A percentile compares a stretch with the other conserved stretches of the same genome.
Evolutionary conservation across 305 asterid genomes (phyloP).

Genomic region (Coffea humblotiana): DNA sequence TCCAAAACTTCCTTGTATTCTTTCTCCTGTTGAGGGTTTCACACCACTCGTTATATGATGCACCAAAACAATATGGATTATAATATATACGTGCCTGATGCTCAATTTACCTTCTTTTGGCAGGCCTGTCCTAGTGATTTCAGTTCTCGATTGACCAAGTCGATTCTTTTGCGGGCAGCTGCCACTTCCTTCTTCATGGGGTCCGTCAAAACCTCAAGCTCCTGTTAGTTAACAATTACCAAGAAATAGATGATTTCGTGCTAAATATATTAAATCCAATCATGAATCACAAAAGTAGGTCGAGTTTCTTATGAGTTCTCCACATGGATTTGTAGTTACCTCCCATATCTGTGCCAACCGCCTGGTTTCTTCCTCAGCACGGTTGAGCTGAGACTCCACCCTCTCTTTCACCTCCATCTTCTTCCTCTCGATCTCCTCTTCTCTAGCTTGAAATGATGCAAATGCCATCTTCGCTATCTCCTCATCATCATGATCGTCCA

Average conservation of each 20-base stretch:
- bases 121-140: conserved; percentile 75
- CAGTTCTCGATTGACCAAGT: conserved; percentile 65
- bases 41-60: background rate
- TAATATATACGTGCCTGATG: background rate
- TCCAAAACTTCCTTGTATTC: conserved; percentile 84
- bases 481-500: conserved; percentile 48
- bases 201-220: conserved; percentile 75
- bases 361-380: conserved; percentile 70
- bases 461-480: conserved; percentile 67
- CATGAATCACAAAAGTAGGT: background rate
- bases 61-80: background rate
- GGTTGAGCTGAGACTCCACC: conserved; percentile 68
- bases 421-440: conserved; percentile 80
- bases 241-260: background rate
- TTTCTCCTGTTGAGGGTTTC: conserved; percentile 53
- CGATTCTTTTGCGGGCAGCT: conserved; percentile 64
- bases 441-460: conserved; percentile 63
- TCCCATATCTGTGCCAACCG: conserved; percentile 81
- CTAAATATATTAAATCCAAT: background rate
- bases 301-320: background rate
- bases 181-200: conserved; percentile 86
- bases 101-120: conserved; percentile 66
- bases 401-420: conserved; percentile 62
- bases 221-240: conserved; percentile 33
- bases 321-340: conserved; percentile 27